Evolutionary conservation across 305 asterid genomes (phyloP).

Genomic region (Fraxinus greggii): DNA sequence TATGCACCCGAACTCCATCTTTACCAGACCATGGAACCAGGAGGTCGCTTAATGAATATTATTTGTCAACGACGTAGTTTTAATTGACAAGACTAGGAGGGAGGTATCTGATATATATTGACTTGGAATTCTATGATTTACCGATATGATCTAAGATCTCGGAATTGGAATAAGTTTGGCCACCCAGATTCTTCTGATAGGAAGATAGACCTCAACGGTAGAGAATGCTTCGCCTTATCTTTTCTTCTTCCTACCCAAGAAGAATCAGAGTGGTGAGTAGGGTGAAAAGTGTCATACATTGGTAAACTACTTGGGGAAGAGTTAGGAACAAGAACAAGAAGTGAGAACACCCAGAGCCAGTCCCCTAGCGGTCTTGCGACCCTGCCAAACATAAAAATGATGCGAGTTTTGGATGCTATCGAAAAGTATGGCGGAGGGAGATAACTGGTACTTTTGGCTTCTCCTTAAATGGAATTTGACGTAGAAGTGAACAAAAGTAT

Average conservation of each 20-base stretch:
- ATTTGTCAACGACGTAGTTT: not conserved
- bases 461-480: too few relatives aligned
- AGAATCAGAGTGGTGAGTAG: not conserved
- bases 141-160: not conserved
- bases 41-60: not conserved
- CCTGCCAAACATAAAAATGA: not conserved
- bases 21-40: not conserved
- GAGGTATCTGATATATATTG: not conserved
- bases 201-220: not conserved
- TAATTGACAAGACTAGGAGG: not conserved
- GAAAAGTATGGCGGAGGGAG: too few relatives aligned
- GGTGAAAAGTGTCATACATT: not conserved
- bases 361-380: not conserved
- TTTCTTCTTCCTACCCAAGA: not conserved
- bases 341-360: not conserved
- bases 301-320: not conserved
- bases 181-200: not conserved
- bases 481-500: too few relatives aligned
- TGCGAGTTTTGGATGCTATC: not conserved
- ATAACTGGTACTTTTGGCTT: too few relatives aligned
- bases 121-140: not conserved
- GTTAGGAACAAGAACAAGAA: not conserved
- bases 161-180: not conserved
- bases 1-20: not conserved
- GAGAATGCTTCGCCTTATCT: not conserved